These are phyloP conservation scores for Alternaria longipes DNA, from an alignment of 2,329 filamentous ascomycete species.

Conservation along the genomic window DNA sequence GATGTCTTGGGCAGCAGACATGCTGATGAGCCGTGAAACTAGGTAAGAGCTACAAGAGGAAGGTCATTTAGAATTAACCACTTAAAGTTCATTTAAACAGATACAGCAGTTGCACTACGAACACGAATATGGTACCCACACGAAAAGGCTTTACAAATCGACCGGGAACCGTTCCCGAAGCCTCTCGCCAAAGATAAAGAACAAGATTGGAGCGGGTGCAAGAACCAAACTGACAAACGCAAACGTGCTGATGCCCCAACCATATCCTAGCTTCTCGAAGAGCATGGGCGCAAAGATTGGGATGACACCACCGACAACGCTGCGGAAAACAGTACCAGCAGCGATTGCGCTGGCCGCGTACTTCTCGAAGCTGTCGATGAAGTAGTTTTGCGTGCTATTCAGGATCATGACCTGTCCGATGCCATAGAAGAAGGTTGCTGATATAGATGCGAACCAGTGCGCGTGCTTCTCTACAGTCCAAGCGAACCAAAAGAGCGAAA, in stretches of 20 bases:
- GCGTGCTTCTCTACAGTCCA: constrained; percentile 55
- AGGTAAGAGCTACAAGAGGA: not conserved
- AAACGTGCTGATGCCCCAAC: constrained; percentile 62
- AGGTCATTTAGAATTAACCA: not conserved
- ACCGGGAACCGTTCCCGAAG: constrained; percentile 56
- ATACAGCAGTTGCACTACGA: not conserved
- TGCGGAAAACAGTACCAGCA: constrained; percentile 59
- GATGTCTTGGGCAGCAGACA: not conserved
- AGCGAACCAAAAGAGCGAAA: constrained; percentile 54
- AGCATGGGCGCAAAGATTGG: constrained; percentile 57
- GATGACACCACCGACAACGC: constrained; percentile 58
- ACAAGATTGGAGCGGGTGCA: constrained; percentile 60
- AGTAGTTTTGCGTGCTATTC: constrained; percentile 64
- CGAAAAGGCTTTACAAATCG: constrained; percentile 21
- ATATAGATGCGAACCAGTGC: constrained; percentile 55
- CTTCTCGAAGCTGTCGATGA: constrained; percentile 62
- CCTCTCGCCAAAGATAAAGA: constrained; percentile 58
- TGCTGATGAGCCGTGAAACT: not conserved
- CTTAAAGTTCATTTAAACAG: not conserved
- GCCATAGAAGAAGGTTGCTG: constrained; percentile 59
- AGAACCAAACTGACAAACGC: constrained; percentile 56
- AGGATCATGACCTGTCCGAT: constrained; percentile 64
- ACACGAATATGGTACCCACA: not conserved
- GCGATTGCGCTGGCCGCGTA: constrained; percentile 62
- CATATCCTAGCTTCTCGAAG: constrained; percentile 58